phyloP scores from a whole-genome alignment of 225 moss, liverwort and hornwort species.

The Straminergon stramineum region DNA sequence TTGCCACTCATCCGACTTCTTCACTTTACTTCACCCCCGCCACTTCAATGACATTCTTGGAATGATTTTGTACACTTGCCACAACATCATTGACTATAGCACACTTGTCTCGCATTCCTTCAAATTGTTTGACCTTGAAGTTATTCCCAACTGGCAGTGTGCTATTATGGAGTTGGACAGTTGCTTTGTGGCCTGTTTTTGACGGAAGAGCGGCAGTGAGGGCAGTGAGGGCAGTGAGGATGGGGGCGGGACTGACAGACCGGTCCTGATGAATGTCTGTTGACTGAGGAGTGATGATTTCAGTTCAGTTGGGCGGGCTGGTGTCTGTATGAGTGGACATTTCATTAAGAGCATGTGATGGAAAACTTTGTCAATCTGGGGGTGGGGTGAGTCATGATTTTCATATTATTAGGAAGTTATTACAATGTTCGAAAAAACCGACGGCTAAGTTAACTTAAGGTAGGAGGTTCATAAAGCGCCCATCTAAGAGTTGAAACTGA shows the following conservation, averaged over 20 bases:
- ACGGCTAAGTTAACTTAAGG: too few species aligned
- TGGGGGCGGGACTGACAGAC: neutral
- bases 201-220: neutral
- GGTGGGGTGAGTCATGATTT: too few species aligned
- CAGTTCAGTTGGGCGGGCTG: neutral
- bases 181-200: neutral
- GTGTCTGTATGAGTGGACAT: neutral
- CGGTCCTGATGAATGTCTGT: neutral
- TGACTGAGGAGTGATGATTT: neutral
- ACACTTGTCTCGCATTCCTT: neutral
- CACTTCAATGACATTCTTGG: neutral
- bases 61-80: neutral
- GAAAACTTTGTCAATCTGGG: neutral
- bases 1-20: rapidly evolving
- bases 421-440: too few species aligned
- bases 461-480: too few species aligned
- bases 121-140: neutral
- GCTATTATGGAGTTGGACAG: neutral
- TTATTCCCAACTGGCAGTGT: neutral
- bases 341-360: neutral
- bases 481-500: too few species aligned
- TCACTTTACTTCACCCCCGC: neutral
- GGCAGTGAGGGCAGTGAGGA: neutral
- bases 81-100: neutral
- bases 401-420: too few species aligned